Evolutionary conservation across 257 asterid species (phyloP).

Genomic region (Paraleonurus japonicus): DNA sequence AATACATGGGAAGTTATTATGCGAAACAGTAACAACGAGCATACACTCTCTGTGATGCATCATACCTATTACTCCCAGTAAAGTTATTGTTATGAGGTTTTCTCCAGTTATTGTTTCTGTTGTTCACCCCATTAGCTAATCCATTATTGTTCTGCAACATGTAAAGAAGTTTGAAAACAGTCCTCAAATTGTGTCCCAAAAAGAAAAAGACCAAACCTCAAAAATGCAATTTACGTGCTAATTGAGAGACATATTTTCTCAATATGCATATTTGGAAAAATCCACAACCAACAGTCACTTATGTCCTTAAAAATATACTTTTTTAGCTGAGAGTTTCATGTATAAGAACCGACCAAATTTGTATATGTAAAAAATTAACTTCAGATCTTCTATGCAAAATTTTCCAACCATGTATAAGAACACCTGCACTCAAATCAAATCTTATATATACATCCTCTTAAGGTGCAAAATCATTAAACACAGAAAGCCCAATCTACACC

Average conservation of each 20-base stretch:
- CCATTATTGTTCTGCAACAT: conserved; percentile 52
- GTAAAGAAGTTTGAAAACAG: conserved; percentile 27
- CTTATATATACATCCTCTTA: neutral
- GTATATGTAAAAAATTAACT: neutral
- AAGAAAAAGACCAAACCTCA: neutral
- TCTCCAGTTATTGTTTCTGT: conserved; percentile 43
- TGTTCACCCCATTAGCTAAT: conserved; percentile 36
- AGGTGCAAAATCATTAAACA: neutral
- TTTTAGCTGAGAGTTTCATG: neutral
- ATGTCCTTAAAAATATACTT: neutral
- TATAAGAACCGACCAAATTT: neutral
- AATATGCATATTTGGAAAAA: neutral
- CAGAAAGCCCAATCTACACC: neutral
- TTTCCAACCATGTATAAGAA: neutral
- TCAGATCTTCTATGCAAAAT: neutral
- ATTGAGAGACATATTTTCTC: neutral
- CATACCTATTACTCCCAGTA: conserved; percentile 41
- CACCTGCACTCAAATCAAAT: conserved; percentile 1
- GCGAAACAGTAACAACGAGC: conserved; percentile 12
- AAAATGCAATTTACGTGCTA: neutral
- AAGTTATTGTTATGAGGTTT: conserved; percentile 47
- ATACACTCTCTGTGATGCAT: conserved; percentile 51
- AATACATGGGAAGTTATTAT: neutral
- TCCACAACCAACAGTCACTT: neutral
- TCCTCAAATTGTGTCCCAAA: neutral